Conservation (phyloP, 768 basidiomycete species). For the Boletus rubescentipes region DNA sequence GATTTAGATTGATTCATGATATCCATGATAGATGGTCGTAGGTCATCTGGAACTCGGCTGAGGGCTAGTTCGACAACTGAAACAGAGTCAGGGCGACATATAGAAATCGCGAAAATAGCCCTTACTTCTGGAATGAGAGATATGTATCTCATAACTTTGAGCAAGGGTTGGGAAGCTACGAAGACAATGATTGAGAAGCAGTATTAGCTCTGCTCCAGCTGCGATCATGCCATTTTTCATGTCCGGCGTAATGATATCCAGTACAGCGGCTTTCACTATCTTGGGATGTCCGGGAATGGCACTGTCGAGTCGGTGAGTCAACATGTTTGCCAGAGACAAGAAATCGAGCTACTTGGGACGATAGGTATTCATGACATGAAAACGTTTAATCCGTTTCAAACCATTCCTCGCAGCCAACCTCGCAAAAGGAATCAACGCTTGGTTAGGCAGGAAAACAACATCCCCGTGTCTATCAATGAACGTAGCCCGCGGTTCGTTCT, state of each 20-base stretch:
- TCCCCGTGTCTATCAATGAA: conserved; percentile 83
- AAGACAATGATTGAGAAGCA: conserved; percentile 64
- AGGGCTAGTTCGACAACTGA: conserved; percentile 68
- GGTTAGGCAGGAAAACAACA: conserved; percentile 68
- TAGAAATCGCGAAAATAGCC: conserved; percentile 22
- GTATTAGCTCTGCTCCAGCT: conserved; percentile 72
- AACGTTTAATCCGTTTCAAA: conserved; percentile 75
- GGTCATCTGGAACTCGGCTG: conserved; percentile 56
- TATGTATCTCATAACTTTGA: conserved; percentile 69
- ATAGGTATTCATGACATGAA: conserved; percentile 74
- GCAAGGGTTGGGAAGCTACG: conserved; percentile 70
- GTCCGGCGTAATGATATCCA: conserved; percentile 84
- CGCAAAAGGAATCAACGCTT: conserved; percentile 76
- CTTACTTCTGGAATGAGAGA: conserved; percentile 75
- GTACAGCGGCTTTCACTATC: conserved; percentile 68
- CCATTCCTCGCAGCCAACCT: conserved; percentile 71
- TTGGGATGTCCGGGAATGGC: conserved; percentile 72
- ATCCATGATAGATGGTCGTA: conserved; percentile 57
- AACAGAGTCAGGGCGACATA: conserved; percentile 4
- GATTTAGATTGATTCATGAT: conserved; percentile 67
- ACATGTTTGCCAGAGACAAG: neutral
- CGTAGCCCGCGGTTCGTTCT: conserved; percentile 63
- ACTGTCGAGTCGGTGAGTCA: conserved; percentile 34
- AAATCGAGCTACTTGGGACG: conserved; percentile 54
- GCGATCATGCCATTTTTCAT: conserved; percentile 60